A percentile compares a stretch with the other conserved stretches of the same genome.
Evolutionary conservation across 805 yeast species (phyloP).

Genomic region (Yamadazyma laniorum): DNA sequence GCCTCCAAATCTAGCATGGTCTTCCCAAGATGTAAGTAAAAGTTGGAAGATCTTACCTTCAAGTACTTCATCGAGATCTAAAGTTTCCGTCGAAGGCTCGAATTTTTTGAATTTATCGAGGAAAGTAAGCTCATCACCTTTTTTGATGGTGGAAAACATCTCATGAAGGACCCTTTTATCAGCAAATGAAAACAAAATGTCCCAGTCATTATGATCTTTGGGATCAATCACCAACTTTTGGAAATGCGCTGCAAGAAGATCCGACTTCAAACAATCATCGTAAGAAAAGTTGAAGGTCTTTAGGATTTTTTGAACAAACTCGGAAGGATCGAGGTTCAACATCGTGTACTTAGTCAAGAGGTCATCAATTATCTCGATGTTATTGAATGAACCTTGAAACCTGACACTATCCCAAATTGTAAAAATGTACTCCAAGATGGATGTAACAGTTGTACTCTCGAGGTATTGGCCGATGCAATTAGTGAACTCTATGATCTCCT

Average conservation of each 20-base stretch:
- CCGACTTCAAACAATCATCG: conserved; percentile 8
- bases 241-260: conserved; percentile 27
- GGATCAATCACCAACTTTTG: conserved; percentile 22
- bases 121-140: conserved; percentile 3
- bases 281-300: conserved; percentile 6
- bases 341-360: conserved; percentile 8
- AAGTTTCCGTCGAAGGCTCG: background rate
- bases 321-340: conserved; percentile 6
- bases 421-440: conserved; percentile 4
- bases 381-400: background rate
- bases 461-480: conserved; percentile 6
- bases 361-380: conserved; percentile 12
- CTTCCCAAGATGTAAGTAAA: background rate
- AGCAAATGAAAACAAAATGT: conserved; percentile 19
- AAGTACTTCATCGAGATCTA: background rate
- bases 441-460: conserved; percentile 1
- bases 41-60: background rate
- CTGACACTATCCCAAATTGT: conserved; percentile 7
- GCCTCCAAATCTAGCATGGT: background rate
- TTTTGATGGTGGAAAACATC: conserved; percentile 2
- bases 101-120: conserved; percentile 4
- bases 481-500: conserved; percentile 9
- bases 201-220: conserved; percentile 16
- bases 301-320: conserved; percentile 6
- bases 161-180: conserved; percentile 10